Conservation (phyloP, 1,284 basidiomycete species). For the Trametes hirsuta region DNA sequence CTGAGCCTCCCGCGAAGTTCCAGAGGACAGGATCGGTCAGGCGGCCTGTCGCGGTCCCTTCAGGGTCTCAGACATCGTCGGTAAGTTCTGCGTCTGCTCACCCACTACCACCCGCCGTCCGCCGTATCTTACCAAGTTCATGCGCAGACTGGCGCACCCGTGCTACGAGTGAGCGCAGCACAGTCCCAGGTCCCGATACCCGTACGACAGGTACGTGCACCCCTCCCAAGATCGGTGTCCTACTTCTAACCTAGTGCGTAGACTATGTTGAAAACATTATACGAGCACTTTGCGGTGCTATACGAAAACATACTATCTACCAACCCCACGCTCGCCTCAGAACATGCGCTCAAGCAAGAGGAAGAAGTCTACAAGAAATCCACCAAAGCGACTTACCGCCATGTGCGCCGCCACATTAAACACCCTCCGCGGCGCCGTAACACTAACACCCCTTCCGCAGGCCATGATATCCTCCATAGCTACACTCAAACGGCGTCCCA, state of each 20-base stretch:
- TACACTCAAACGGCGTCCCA: constrained; percentile 69
- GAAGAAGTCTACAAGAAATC: constrained; percentile 73
- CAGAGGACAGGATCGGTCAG: constrained; percentile 50
- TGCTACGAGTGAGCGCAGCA: constrained; percentile 65
- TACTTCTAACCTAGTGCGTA: constrained; percentile 30
- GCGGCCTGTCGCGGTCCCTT: constrained; percentile 45
- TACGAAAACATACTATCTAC: constrained; percentile 56
- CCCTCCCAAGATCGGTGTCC: background rate
- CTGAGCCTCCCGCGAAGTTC: constrained; percentile 64
- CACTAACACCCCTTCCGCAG: constrained; percentile 39
- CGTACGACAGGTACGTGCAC: constrained; percentile 62
- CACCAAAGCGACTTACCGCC: constrained; percentile 78
- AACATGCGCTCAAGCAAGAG: constrained; percentile 80
- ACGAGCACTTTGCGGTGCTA: constrained; percentile 69
- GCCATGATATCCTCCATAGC: constrained; percentile 76
- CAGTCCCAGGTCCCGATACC: constrained; percentile 67
- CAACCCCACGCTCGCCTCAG: constrained; percentile 63
- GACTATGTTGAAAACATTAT: constrained; percentile 73
- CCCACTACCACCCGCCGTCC: background rate
- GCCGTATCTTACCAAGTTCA: background rate
- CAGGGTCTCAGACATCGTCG: constrained; percentile 39
- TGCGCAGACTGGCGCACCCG: constrained; percentile 61
- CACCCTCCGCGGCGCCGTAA: background rate
- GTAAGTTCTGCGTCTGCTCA: constrained; percentile 33
- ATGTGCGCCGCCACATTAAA: constrained; percentile 48